These are phyloP conservation scores for Pseudopithomyces chartarum DNA, from an alignment of 2,329 filamentous ascomycete species.

Conservation along the genomic window DNA sequence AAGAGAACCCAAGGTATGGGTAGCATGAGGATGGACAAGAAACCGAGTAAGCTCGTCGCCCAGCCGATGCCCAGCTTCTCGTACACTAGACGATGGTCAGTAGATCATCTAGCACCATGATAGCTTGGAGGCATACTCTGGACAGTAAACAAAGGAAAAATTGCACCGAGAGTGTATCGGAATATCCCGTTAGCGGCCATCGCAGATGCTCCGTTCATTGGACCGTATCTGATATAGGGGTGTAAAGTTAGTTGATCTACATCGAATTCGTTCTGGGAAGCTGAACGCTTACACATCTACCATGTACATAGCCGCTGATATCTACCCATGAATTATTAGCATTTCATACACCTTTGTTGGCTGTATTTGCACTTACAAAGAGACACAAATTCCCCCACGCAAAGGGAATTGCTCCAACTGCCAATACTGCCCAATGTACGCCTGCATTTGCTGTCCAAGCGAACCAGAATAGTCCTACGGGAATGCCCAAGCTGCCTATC, in stretches of 20 bases:
- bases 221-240: slow-evolving; percentile 28
- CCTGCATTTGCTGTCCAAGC: slow-evolving; percentile 58
- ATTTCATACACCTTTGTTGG: background rate
- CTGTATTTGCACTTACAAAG: slow-evolving; percentile 53
- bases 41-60: slow-evolving; percentile 48
- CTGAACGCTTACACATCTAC: slow-evolving; percentile 17
- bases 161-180: slow-evolving; percentile 43
- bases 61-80: slow-evolving; percentile 42
- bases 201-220: slow-evolving; percentile 40
- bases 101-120: background rate
- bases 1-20: slow-evolving; percentile 37
- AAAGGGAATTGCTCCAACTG: slow-evolving; percentile 60
- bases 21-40: slow-evolving; percentile 42
- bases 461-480: slow-evolving; percentile 64
- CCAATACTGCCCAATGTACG: slow-evolving; percentile 58
- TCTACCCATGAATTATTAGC: slow-evolving; percentile 11
- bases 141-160: slow-evolving; percentile 44
- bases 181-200: slow-evolving; percentile 47
- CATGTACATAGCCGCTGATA: slow-evolving; percentile 34
- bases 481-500: slow-evolving; percentile 60
- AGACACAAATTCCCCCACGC: slow-evolving; percentile 65
- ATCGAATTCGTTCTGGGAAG: too few species aligned
- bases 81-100: slow-evolving; percentile 29
- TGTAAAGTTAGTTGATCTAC: too few species aligned
- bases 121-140: slow-evolving; percentile 31